Evolutionary conservation across 345 rosid species (phyloP), one percentile per base, ranked within the genome.

Genomic region (Viola odorata): DNA sequence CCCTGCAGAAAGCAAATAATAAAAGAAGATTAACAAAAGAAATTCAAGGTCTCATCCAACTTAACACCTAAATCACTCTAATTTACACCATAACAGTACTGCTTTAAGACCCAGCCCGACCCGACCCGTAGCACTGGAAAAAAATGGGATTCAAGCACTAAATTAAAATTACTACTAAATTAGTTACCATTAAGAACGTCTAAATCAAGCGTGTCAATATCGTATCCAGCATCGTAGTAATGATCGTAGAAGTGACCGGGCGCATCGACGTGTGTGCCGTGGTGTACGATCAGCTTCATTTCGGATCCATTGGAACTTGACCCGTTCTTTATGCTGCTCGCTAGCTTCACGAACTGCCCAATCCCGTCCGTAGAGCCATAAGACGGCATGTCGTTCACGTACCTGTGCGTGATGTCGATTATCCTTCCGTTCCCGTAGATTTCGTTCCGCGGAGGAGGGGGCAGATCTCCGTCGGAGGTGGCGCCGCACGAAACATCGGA

Each of bases 191-290:
- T 65, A 41, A 65, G 69, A 1, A 65, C 69, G 6, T 65, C 62
- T 12, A 65, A 36, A 62, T 65, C 69, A 56, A 65, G 69, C 6
- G 69, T 56, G 38, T 57, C 69, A 6, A 65, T 57, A 57, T 65
- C 69, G 17, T 57, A 65, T 4, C 69, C 69, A 50, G 69, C 56
- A 7, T 65, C 69, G 48, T 37, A 65, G 57, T 57, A 65, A 37
- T 57, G 48, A 32, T 65, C 69, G 37, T 14, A 57, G 39, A 37
- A 48, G 41, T 65, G 69, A 5, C 62, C 69, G 10, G 69, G 69
- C 3, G 69, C 61, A 45, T 65, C 64, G 0, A 61, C 55, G 48
- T 61, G 64, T 9, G 64, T 61, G 55, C 64, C 64, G 10, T 42
- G 7, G 17, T 61, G 64, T 9, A 48, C 38, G 44, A 14, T 9